Percentiles rank a stretch among this genome's conserved stretches.
Evolutionary conservation across 2,329 filamentous ascomycete genomes (phyloP).

Genomic region (Geosmithia morbida): DNA sequence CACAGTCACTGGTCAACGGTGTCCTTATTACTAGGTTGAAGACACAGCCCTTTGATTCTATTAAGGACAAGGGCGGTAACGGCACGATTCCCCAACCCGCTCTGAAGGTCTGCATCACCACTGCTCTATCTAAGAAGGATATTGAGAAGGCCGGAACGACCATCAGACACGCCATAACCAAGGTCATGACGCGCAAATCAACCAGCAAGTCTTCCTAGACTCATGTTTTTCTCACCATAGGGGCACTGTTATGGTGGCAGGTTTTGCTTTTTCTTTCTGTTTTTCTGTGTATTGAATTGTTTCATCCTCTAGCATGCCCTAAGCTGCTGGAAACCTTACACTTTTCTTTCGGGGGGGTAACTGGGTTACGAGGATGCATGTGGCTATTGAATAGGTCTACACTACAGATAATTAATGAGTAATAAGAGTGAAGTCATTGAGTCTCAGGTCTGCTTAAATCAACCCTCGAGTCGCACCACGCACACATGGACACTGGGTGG

Average conservation of each 20-base stretch:
- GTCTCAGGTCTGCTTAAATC: neutral
- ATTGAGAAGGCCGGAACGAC: slow-evolving; percentile 83
- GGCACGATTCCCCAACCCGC: slow-evolving; percentile 60
- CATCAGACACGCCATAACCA: slow-evolving; percentile 86
- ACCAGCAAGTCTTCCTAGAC: slow-evolving; percentile 18
- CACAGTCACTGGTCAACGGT: slow-evolving; percentile 66
- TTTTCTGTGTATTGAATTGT: neutral
- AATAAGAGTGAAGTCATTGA: neutral
- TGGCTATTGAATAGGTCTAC: neutral
- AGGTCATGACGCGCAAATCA: slow-evolving; percentile 60
- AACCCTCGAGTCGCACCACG: too few relatives aligned
- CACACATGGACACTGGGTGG: too few relatives aligned
- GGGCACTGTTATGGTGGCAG: neutral
- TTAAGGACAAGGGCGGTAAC: slow-evolving; percentile 51
- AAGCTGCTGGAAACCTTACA: neutral
- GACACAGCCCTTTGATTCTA: slow-evolving; percentile 51
- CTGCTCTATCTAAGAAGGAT: slow-evolving; percentile 81
- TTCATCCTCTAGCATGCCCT: neutral
- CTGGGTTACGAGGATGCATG: neutral
- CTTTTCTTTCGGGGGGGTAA: too few relatives aligned
- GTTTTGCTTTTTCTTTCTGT: neutral
- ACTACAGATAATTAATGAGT: neutral
- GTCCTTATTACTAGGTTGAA: slow-evolving; percentile 84
- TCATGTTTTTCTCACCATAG: neutral
- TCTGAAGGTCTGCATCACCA: slow-evolving; percentile 83